Evolutionary conservation across 2,329 filamentous ascomycete species (phyloP), one percentile per base, ranked within the genome.

Genomic region (Exophiala aquamarina): DNA sequence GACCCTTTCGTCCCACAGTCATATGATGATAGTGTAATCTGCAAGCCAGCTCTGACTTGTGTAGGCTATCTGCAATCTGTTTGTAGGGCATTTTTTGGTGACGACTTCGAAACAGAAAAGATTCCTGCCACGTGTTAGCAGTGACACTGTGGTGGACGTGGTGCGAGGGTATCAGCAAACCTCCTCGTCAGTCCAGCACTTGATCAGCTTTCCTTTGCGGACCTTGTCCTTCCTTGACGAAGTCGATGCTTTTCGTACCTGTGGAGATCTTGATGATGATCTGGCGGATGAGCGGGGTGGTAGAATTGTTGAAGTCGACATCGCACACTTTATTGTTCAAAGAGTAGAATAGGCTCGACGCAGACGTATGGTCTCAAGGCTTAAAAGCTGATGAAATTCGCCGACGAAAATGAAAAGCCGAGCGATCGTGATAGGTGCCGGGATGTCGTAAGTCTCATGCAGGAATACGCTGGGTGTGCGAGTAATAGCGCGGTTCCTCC

Each of bases 31-130:
- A 92, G 69, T 93, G 89, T 54, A 94, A 79, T 54, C 89, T 87
- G 71, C 88, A 94, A 38, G 88, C 88, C 50, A 93, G 76, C 71
- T 93, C 88, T 1, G 88, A 93, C 75, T 93, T 94, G 71, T 90
- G 89, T 58, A 93, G 73, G 60, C 91, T 85, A 49, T 84, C 81
- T 49, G 88, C 88, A 64, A 93, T 93, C 66, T 92, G 87, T 76
- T 92, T 93, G 71, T 93, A 93, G 1, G 88, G 88, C 83, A 92
- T 89, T 71, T 92, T 92, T 62, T 91, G 86, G 61, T 88, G 80
- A 49, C 88, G 86, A 51, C 86, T 91, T 69, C 90, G 86, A 52
- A 93, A 78, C 44, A 93, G 83, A 66, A 92, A 93, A 48, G 83
- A 79, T 71, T 93, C 89, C 87, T 92, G 55, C 13, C 14, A 6